These are phyloP conservation scores for Ophiocordyceps unilateralis DNA, from an alignment of 2,329 filamentous ascomycete species.

Conservation along the genomic window DNA sequence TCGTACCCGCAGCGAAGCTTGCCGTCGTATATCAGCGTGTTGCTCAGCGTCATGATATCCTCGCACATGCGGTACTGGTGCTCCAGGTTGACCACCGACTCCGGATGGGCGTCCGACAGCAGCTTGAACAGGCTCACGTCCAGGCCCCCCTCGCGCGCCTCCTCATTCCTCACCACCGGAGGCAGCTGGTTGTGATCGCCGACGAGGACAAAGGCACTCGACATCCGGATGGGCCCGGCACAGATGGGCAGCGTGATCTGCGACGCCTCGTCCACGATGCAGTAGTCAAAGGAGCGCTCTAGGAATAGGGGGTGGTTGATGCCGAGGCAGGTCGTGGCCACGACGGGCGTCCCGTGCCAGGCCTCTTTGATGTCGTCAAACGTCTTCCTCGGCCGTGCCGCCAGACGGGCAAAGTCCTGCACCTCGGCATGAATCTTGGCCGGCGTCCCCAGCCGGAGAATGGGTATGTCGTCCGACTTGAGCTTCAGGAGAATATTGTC, in stretches of 20 bases:
- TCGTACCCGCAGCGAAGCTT: conserved; percentile 76
- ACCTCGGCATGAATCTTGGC: conserved; percentile 83
- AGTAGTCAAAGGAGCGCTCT: conserved; percentile 87
- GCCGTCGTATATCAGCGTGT: conserved; percentile 84
- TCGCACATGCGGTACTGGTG: conserved; percentile 98
- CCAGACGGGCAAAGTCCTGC: conserved; percentile 66
- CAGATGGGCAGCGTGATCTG: conserved; percentile 95
- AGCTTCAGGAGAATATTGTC: conserved; percentile 97
- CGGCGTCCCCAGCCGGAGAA: conserved; percentile 69
- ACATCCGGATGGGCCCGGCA: conserved; percentile 83
- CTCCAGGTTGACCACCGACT: conserved; percentile 77
- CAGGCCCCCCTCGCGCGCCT: conserved; percentile 68
- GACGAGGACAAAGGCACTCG: conserved; percentile 81
- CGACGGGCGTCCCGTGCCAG: conserved; percentile 75
- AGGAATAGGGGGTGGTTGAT: conserved; percentile 81
- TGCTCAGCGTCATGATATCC: conserved; percentile 89
- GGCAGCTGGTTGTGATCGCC: conserved; percentile 95
- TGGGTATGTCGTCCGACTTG: conserved; percentile 55
- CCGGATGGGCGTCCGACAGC: conserved; percentile 73
- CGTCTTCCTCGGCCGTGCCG: conserved; percentile 51
- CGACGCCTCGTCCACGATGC: conserved; percentile 94
- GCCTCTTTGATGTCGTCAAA: conserved; percentile 72
- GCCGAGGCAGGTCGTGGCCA: conserved; percentile 87
- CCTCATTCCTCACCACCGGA: conserved; percentile 82
- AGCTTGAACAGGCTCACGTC: conserved; percentile 91